Percentiles rank a stretch among this genome's conserved stretches.
These are phyloP conservation scores for Clavaria fumosa DNA, from an alignment of 768 basidiomycete genomes.

Conservation along the genomic window DNA sequence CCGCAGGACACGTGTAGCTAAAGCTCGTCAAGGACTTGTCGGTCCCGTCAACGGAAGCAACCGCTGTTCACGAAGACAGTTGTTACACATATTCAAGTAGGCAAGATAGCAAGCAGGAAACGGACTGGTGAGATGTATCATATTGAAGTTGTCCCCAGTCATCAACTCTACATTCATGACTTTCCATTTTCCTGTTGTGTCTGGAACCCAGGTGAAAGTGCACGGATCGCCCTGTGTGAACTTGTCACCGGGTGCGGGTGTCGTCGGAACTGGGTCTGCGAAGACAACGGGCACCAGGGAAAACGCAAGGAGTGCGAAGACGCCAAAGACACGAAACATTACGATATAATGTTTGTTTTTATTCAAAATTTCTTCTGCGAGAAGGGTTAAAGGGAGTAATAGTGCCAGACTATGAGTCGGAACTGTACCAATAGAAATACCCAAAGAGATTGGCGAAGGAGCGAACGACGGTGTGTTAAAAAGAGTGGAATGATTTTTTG, in stretches of 20 bases:
- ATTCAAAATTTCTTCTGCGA: no score
- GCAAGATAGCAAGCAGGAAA: slow-evolving; percentile 6
- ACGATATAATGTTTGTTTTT: no score
- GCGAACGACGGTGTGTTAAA: no score
- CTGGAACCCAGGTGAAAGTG: slow-evolving; percentile 41
- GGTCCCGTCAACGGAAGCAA: slow-evolving; percentile 54
- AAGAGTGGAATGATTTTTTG: no score
- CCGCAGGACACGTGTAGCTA: slow-evolving; percentile 51
- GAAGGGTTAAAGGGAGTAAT: no score
- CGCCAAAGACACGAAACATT: no score
- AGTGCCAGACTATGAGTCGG: no score
- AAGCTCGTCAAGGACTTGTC: slow-evolving; percentile 24
- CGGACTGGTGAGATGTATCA: slow-evolving; percentile 55
- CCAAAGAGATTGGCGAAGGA: no score
- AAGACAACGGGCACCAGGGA: slow-evolving; percentile 15
- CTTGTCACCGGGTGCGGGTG: slow-evolving; percentile 41
- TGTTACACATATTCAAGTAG: no score
- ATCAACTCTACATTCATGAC: slow-evolving; percentile 64
- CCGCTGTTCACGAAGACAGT: no score
- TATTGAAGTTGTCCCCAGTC: slow-evolving; percentile 58
- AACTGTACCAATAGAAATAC: no score
- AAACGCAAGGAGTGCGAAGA: no score
- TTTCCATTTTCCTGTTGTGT: slow-evolving; percentile 50
- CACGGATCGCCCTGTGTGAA: slow-evolving; percentile 46
- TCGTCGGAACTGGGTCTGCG: slow-evolving; percentile 43